Evolutionary conservation across 2,329 filamentous ascomycete genomes (phyloP), one percentile per base, ranked within the genome.

Genomic region (Arthrinium puccinioides): DNA sequence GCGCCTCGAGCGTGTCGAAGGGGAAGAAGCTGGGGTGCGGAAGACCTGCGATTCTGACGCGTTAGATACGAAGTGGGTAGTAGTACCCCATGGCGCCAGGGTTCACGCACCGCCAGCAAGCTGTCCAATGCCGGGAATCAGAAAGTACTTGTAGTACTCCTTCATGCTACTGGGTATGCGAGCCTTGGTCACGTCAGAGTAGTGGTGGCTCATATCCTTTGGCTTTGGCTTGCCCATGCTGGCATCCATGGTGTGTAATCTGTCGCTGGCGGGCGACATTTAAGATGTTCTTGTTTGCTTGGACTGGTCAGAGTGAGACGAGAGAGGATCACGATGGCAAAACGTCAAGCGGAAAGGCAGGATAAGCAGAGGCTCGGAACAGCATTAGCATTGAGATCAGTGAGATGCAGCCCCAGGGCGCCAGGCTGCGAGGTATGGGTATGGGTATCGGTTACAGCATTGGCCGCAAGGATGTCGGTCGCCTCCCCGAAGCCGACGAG

Each of bases 1-100:
- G 79, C 27, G 88, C 86, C 61, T 94, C 87, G 44, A 96, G 77
- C 1, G 87, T 92, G 52, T 96, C 88, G 61, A 84, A 95, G 8
- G 89, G 89, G 54, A 96, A 96, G 63, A 87, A 87, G 40, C 74
- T 74, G 26, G 82, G 70, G 59, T 92, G 82, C 13, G 89, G 89
- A 16, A 94, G 74, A 42, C 87, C 86, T 89, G 45, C 21, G 15
- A 33, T 10, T 32, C 28, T 32, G 21, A 14, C 21, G n/a, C 14
- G 21, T 27, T 8, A 32, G n/a, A 16, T 6, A n/a, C 16, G 19
- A 16, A 9, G 11, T 14, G 9, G 23, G n/a, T 11, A 21, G 20
- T 16, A 39, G 29, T 34, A 31, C 20, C 25, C 32, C 31, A n/a
- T 31, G 34, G 27, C n/a, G 18, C n/a, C 3, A 23, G 6, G 27